phyloP scores from a whole-genome alignment of 345 rosid genomes.

The Corymbia maculata region DNA sequence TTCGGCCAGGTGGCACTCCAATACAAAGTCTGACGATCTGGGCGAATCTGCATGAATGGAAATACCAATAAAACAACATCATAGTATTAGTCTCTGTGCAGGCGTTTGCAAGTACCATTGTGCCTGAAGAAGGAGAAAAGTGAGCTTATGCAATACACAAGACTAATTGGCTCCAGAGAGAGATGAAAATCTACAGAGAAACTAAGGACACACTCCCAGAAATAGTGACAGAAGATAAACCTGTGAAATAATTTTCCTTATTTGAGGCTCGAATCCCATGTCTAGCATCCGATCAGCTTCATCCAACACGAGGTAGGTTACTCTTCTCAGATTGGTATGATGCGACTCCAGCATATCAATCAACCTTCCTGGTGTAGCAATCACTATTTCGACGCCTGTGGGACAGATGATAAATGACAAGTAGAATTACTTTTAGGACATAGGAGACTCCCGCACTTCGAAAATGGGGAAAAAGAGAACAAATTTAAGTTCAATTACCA shows the following conservation, averaged over 20 bases:
- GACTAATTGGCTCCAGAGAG: background rate
- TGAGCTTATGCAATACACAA: background rate
- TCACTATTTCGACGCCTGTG: conserved; percentile 90
- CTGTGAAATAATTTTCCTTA: conserved; percentile 84
- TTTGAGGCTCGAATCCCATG: conserved; percentile 99
- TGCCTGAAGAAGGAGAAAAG: background rate
- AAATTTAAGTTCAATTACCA: conserved; percentile 16
- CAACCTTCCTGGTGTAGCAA: conserved; percentile 98
- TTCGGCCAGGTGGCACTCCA: conserved; percentile 99
- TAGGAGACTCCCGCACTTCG: background rate
- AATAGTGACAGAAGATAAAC: conserved; percentile 12
- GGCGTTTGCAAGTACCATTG: background rate
- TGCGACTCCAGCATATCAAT: conserved; percentile 98
- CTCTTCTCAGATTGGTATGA: conserved; percentile 87
- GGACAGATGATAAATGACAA: background rate
- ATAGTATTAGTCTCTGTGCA: background rate
- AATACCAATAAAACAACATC: background rate
- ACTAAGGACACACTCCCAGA: background rate
- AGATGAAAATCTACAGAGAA: background rate
- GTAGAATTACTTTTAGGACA: background rate
- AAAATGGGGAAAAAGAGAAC: background rate
- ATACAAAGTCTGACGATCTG: conserved; percentile 95
- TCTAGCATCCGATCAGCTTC: conserved; percentile 99
- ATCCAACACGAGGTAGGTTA: conserved; percentile 94
- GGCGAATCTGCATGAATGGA: conserved; percentile 58